Base-by-base conservation (phyloP, 176 grass and related monocot genomes). In the Raddia distichophylla region DNA sequence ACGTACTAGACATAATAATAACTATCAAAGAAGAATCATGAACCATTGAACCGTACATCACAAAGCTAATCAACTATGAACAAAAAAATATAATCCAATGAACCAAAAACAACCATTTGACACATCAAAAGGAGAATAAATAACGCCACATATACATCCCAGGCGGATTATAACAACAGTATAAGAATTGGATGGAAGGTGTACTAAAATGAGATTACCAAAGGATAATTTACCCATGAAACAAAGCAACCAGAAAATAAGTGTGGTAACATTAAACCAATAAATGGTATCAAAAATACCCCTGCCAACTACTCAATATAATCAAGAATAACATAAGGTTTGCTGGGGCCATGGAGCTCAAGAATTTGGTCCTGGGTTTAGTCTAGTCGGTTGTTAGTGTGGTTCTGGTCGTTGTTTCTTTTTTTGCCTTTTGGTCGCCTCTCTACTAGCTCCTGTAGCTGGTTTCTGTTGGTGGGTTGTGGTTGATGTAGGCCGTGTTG, bases 211-310 rank as follows among this genome's bases (percentile, higher is more conserved):
- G 17, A 50, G 32, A 67, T 46, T 59, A 37, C 51, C 8, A 67
- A 80, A 66, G 73, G 11, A 80, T 74, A 73, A 70, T 63, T 12
- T 20, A 71, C 42, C 52, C 40, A 55, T 69, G 4, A 81, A 75
- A 81, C 12, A 69, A 76, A 70, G 20, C 19, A 33, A 46, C 47
- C 20, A 5, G 45, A 60, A 60, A 49, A 46, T 19, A 80, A 8
- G n/a, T 81, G 73, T 57, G 40, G 5, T 11, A 81, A 37, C n/a
- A 75, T 75, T 20, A 60, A 75, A 57, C 6, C 15, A 58, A 17
- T 60, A 86, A 14, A 74, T 40, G 50, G 46, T 69, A 61, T 32
- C n/a, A 53, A 15, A 0, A 80, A 80, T 12, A 69, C 37, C n/a
- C 67, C 77, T 68, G 34, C 35, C 18, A 67, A 57, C 35, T 80